Evolutionary conservation across 2,329 filamentous ascomycete species (phyloP).

Genomic region (Cercospora janseana): DNA sequence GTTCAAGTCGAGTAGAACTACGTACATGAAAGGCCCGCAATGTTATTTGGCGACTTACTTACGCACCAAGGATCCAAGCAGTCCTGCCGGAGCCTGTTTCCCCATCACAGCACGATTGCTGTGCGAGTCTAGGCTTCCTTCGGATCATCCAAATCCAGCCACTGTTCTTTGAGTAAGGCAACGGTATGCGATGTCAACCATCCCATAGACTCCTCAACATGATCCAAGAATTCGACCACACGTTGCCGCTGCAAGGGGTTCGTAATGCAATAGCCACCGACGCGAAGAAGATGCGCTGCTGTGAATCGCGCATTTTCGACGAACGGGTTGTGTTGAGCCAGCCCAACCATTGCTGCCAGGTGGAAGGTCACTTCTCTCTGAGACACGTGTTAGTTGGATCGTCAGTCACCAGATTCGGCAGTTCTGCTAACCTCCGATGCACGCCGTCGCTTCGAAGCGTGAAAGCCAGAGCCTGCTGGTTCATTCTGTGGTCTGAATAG

Average conservation of each 20-base stretch:
- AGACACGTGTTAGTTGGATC: no score
- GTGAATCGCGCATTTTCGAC: slow-evolving; percentile 30
- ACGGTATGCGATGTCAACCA: slow-evolving; percentile 24
- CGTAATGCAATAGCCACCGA: slow-evolving; percentile 28
- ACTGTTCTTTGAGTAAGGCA: slow-evolving; percentile 24
- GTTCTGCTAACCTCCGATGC: slow-evolving; percentile 23
- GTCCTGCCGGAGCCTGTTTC: no score
- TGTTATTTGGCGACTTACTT: no score
- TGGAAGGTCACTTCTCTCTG: slow-evolving; percentile 25
- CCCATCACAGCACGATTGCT: no score
- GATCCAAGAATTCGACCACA: slow-evolving; percentile 22
- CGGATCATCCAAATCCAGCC: slow-evolving; percentile 26
- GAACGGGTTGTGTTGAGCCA: slow-evolving; percentile 28
- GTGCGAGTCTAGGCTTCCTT: no score
- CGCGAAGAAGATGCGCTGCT: slow-evolving; percentile 27
- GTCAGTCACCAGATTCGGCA: no score
- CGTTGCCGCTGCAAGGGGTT: slow-evolving; percentile 22
- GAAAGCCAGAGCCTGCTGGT: slow-evolving; percentile 22
- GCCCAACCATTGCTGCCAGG: slow-evolving; percentile 23
- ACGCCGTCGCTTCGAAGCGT: slow-evolving; percentile 22
- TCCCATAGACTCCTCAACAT: slow-evolving; percentile 22
- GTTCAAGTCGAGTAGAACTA: no score
- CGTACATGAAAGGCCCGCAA: no score
- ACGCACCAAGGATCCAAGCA: no score
- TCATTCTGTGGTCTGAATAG: slow-evolving; percentile 20